A percentile compares a stretch with the other conserved stretches of the same genome.
Evolutionary conservation across 2,329 filamentous ascomycete species (phyloP).

Genomic region (Cylindrodendrum hubeiense): DNA sequence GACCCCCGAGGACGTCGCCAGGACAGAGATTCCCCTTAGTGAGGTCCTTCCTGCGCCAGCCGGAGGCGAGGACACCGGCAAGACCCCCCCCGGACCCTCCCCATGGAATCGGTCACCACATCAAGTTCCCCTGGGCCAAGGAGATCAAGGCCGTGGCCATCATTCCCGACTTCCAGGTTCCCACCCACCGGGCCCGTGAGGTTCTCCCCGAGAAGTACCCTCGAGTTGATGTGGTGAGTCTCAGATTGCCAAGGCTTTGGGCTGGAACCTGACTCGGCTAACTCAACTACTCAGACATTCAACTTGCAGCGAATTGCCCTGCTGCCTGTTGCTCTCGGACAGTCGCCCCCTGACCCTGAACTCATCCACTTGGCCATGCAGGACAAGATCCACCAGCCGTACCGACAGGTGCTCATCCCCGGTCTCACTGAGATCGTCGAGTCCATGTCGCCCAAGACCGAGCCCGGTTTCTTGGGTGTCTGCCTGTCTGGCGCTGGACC

Average conservation of each 20-base stretch:
- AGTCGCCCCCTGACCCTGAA: slow-evolving; percentile 90
- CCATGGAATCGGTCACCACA: slow-evolving; percentile 92
- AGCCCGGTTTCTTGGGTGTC: slow-evolving; percentile 91
- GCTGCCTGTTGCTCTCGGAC: slow-evolving; percentile 88
- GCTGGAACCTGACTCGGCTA: slow-evolving; percentile 11
- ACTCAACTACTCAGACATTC: slow-evolving; percentile 72
- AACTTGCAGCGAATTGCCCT: slow-evolving; percentile 95
- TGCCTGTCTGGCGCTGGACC: slow-evolving; percentile 96
- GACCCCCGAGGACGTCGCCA: slow-evolving; percentile 86
- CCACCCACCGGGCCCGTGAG: slow-evolving; percentile 90
- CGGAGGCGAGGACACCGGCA: slow-evolving; percentile 90
- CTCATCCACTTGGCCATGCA: slow-evolving; percentile 99
- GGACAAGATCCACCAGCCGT: slow-evolving; percentile 97
- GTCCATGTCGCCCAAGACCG: slow-evolving; percentile 88
- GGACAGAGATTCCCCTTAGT: slow-evolving; percentile 92
- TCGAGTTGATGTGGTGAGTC: slow-evolving; percentile 82
- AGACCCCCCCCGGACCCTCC: slow-evolving; percentile 92
- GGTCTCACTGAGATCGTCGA: slow-evolving; percentile 91
- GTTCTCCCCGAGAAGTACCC: slow-evolving; percentile 86
- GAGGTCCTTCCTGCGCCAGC: slow-evolving; percentile 93
- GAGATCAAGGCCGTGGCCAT: slow-evolving; percentile 98
- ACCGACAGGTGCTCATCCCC: slow-evolving; percentile 91
- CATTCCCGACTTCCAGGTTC: slow-evolving; percentile 94
- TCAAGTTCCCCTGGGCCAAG: slow-evolving; percentile 92
- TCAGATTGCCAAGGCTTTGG: background rate